Evolutionary conservation across 2,329 filamentous ascomycete genomes (phyloP).

Genomic region (Monilinia fructigena): DNA sequence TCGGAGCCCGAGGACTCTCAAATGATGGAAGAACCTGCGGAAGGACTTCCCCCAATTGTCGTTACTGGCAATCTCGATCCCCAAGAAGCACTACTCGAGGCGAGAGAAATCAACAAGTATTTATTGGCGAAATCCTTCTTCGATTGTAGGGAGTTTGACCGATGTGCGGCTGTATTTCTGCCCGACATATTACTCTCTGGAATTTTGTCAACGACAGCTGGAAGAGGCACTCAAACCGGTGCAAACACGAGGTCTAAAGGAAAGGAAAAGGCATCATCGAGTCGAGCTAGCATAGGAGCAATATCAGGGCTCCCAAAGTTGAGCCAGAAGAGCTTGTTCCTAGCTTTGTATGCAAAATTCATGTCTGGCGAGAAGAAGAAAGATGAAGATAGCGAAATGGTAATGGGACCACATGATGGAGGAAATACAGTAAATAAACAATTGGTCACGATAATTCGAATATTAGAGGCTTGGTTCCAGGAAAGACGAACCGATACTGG

Average conservation of each 20-base stretch:
- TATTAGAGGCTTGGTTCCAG: constrained; percentile 78
- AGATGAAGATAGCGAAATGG: constrained; percentile 96
- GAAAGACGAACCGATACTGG: constrained; percentile 59
- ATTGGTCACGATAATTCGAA: constrained; percentile 69
- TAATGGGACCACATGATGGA: constrained; percentile 87
- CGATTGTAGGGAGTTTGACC: constrained; percentile 91
- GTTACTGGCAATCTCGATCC: constrained; percentile 61
- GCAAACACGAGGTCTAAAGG: constrained; percentile 58
- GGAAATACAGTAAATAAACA: constrained; percentile 85
- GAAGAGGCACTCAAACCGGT: constrained; percentile 41
- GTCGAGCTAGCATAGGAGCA: constrained; percentile 24
- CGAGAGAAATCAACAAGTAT: constrained; percentile 77
- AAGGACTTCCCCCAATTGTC: constrained; percentile 50
- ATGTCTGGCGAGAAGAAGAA: constrained; percentile 93
- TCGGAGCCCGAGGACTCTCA: constrained; percentile 57
- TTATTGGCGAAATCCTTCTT: constrained; percentile 92
- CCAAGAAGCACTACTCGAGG: constrained; percentile 72
- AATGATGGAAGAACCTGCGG: constrained; percentile 54
- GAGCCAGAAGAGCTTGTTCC: constrained; percentile 89
- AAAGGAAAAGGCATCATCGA: constrained; percentile 48
- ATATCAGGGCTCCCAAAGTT: constrained; percentile 52
- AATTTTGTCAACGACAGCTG: constrained; percentile 51
- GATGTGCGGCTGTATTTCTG: constrained; percentile 85
- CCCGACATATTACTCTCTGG: constrained; percentile 75
- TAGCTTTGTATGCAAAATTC: constrained; percentile 89